Evolutionary conservation across 176 grass and related monocot species (phyloP).

Genomic region (Musa troglodytarum): DNA sequence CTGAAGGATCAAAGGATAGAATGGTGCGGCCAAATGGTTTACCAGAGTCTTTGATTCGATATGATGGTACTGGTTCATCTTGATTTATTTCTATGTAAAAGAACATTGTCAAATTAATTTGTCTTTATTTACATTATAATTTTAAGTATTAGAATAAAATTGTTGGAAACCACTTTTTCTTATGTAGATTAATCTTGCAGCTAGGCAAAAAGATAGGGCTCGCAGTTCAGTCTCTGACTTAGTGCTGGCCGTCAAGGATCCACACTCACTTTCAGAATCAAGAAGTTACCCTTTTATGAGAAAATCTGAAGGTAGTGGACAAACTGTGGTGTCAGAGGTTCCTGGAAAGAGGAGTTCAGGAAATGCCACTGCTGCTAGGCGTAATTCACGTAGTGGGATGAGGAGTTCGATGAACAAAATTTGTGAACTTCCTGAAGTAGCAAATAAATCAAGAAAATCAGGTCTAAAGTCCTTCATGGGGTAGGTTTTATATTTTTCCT

Average conservation of each 20-base stretch:
- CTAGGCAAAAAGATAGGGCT: constrained; percentile 71
- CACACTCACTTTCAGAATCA: constrained; percentile 48
- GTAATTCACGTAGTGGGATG: constrained; percentile 37
- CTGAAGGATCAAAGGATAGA: constrained; percentile 65
- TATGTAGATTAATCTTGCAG: constrained; percentile 31
- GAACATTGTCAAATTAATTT: background rate
- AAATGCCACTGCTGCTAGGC: constrained; percentile 27
- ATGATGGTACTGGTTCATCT: constrained; percentile 50
- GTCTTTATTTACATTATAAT: background rate
- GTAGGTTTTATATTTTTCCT: constrained; percentile 22
- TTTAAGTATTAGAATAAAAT: background rate
- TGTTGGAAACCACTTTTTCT: background rate
- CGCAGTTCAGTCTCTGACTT: constrained; percentile 78
- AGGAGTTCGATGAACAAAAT: constrained; percentile 75
- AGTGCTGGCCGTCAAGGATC: constrained; percentile 60
- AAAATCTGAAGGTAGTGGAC: constrained; percentile 51
- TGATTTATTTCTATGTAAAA: background rate
- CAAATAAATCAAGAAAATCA: constrained; percentile 59
- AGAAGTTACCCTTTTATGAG: constrained; percentile 38
- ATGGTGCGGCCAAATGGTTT: constrained; percentile 84
- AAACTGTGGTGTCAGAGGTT: background rate
- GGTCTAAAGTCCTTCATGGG: constrained; percentile 66
- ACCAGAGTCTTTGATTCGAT: constrained; percentile 84
- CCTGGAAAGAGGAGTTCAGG: constrained; percentile 50
- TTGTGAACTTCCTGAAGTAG: constrained; percentile 49